Percentiles rank a stretch among this genome's conserved stretches.
phyloP scores from a whole-genome alignment of 495 filamentous ascomycete genomes.

The Amorphotheca resinae region DNA sequence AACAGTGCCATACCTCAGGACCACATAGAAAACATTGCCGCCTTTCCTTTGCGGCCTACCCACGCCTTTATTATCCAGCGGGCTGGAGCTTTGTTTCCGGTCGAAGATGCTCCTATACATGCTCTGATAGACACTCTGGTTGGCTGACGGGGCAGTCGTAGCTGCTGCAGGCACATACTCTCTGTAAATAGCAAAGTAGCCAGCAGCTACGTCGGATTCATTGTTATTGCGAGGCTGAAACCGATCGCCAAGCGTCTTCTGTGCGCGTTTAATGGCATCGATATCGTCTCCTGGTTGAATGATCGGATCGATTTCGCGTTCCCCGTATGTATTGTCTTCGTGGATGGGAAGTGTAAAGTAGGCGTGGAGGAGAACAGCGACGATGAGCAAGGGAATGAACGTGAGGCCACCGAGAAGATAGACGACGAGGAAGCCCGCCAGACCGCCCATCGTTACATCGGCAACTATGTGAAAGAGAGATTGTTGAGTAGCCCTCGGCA shows the following conservation, averaged over 20 bases:
- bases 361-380: constrained; percentile 50
- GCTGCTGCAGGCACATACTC: constrained; percentile 82
- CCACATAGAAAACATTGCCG: constrained; percentile 88
- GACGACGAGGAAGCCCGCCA: constrained; percentile 55
- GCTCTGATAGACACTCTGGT: constrained; percentile 88
- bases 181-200: constrained; percentile 89
- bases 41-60: constrained; percentile 58
- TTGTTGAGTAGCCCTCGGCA: neutral
- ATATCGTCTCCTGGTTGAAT: constrained; percentile 36
- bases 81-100: constrained; percentile 46
- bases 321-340: constrained; percentile 20
- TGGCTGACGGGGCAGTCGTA: constrained; percentile 51
- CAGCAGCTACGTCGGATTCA: constrained; percentile 76
- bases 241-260: constrained; percentile 36
- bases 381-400: constrained; percentile 66
- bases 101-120: constrained; percentile 98
- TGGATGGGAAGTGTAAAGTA: constrained; percentile 53
- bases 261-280: constrained; percentile 31
- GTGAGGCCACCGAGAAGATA: constrained; percentile 88
- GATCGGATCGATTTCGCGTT: constrained; percentile 22
- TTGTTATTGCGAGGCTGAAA: constrained; percentile 33
- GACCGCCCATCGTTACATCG: constrained; percentile 45
- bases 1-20: constrained; percentile 48
- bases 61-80: constrained; percentile 31
- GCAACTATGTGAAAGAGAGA: neutral